Evolutionary conservation across 2,329 filamentous ascomycete species (phyloP).

Genomic region (Colletotrichum sp.): DNA sequence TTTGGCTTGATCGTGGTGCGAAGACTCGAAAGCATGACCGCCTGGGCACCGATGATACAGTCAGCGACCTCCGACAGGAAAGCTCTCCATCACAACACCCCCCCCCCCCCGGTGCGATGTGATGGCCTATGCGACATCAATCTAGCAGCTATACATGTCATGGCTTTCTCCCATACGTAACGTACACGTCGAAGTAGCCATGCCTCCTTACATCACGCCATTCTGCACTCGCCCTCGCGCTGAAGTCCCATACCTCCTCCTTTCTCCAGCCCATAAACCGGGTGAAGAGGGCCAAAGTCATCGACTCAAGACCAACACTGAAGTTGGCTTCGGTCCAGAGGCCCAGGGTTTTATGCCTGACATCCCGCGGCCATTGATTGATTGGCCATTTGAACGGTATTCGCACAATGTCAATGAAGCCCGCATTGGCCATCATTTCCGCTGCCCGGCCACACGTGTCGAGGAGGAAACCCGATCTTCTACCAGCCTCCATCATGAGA

Average conservation of each 20-base stretch:
- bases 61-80: background rate
- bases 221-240: slow-evolving; percentile 20
- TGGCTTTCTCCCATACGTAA: slow-evolving; percentile 23
- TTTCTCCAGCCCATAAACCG: slow-evolving; percentile 28
- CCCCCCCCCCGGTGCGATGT: background rate
- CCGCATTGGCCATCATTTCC: slow-evolving; percentile 27
- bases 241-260: slow-evolving; percentile 28
- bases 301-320: slow-evolving; percentile 25
- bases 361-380: slow-evolving; percentile 31
- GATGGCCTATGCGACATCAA: background rate
- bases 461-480: slow-evolving; percentile 28
- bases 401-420: slow-evolving; percentile 29
- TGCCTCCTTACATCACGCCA: slow-evolving; percentile 21
- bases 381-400: slow-evolving; percentile 29
- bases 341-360: slow-evolving; percentile 28
- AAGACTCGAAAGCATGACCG: background rate
- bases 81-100: background rate
- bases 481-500: slow-evolving; percentile 33
- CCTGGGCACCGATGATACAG: background rate
- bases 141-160: background rate
- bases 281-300: slow-evolving; percentile 30
- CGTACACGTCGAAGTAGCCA: slow-evolving; percentile 23
- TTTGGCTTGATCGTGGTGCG: background rate
- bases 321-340: slow-evolving; percentile 26
- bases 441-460: slow-evolving; percentile 30